Conservation (phyloP, 202 grass and related monocot genomes). For the Musa balbisiana region DNA sequence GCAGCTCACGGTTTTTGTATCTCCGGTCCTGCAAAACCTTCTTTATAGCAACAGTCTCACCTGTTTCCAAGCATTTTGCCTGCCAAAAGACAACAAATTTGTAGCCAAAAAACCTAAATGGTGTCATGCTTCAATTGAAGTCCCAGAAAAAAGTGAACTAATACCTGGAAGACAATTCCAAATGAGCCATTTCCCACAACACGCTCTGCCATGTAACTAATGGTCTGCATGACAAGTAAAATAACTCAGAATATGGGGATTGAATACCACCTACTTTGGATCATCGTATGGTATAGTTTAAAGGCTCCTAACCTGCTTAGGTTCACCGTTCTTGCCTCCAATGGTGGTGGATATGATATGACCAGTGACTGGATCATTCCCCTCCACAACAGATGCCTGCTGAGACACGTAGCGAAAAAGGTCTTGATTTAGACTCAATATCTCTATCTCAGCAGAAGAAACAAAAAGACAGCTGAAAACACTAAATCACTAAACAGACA, state of each 20-base stretch:
- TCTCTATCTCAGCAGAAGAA: not conserved
- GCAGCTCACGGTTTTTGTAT: conserved; percentile 27
- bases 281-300: not conserved
- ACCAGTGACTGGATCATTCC: conserved; percentile 16
- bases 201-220: conserved; percentile 26
- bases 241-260: not conserved
- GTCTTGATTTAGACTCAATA: not conserved
- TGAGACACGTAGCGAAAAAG: not conserved
- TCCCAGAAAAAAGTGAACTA: not conserved
- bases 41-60: conserved; percentile 19
- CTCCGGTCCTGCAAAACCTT: conserved; percentile 23
- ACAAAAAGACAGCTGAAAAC: not conserved
- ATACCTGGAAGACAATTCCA: conserved; percentile 23
- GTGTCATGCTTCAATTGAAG: not conserved
- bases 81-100: not conserved
- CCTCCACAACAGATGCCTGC: not conserved
- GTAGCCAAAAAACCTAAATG: not conserved
- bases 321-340: conserved; percentile 25
- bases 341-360: conserved; percentile 25
- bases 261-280: not conserved
- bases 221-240: conserved; percentile 2
- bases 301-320: conserved; percentile 11
- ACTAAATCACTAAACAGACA: not conserved
- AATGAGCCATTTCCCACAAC: conserved; percentile 20
- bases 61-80: conserved; percentile 23